Evolutionary conservation across 78 protist species (phyloP), one percentile per base, ranked within the genome.

Genomic region (Dictyostelium capitatum): DNA sequence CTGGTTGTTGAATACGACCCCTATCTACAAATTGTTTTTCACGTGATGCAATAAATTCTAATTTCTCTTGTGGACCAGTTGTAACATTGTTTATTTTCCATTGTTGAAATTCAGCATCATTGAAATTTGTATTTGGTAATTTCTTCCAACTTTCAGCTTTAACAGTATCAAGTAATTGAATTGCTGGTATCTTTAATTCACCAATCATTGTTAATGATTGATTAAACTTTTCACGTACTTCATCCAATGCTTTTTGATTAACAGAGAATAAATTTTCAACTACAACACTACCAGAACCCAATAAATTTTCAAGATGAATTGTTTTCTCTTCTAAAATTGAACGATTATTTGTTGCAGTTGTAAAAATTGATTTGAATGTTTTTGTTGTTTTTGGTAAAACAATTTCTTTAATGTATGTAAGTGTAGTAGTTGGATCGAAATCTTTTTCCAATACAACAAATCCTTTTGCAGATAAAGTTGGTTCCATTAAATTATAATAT

Each of bases 201-300:
- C 78, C 48, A 54, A 70, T 9, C 6, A 62, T 15, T 1, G 77
- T 59, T 5, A 75, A 7, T 6, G 93, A 23, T 0, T 23, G n/a
- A 51, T 74, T 78, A 30, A 87, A 87, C 7, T 56, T 8, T 1
- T 87, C 84, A 57, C 93, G 67, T 4, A 77, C 93, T 12, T 23
- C 15, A 9, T 78, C 75, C 80, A 87, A 62, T 25, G 83, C 14
- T 64, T 64, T 56, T 87, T 87, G 93, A 87, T 87, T 87, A n/a
- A 87, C 51, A 20, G 83, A 87, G 79, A 87, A 87, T 1, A 87
- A 51, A 65, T 87, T 77, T 32, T 87, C 93, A 64, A 87, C 59
- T 3, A 87, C 47, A 32, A 87, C 54, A 62, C 83, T 85, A 15
- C 48, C 65, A 11, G 79, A 50, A n/a, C 93, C 84, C 0, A 87